A percentile compares a stretch with the other conserved stretches of the same genome.
These are phyloP conservation scores for Meyerozyma guilliermondii DNA, from an alignment of 1,139 yeast genomes.

Conservation along the genomic window DNA sequence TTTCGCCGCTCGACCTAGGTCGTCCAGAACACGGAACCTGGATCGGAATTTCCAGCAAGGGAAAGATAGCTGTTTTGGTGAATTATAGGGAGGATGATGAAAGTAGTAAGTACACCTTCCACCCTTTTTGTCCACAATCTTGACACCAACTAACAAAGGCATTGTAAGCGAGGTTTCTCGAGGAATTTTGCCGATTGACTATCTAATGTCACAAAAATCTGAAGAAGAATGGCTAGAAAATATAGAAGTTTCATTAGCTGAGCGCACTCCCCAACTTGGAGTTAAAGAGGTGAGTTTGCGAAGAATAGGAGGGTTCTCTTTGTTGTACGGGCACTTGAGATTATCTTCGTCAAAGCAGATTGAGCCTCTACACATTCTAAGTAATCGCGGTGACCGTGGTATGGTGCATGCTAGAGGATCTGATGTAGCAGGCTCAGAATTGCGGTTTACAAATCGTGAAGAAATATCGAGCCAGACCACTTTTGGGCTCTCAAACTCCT, in stretches of 20 bases:
- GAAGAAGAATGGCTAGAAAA: conserved; percentile 46
- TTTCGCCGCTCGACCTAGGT: conserved; percentile 76
- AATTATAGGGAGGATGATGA: conserved; percentile 53
- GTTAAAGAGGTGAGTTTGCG: conserved; percentile 25
- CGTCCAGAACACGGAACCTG: conserved; percentile 83
- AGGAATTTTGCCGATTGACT: conserved; percentile 64
- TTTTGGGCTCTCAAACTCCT: conserved; percentile 62
- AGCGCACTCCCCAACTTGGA: conserved; percentile 9
- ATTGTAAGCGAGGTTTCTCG: conserved; percentile 52
- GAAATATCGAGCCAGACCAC: conserved; percentile 20
- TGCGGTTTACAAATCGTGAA: conserved; percentile 8
- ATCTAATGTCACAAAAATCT: conserved; percentile 34
- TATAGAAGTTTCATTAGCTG: conserved; percentile 23
- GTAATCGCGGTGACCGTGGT: conserved; percentile 45
- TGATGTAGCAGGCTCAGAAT: not conserved
- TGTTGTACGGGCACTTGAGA: conserved; percentile 62
- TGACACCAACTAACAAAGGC: conserved; percentile 10
- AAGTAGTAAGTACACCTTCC: conserved; percentile 16
- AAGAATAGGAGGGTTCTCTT: conserved; percentile 77
- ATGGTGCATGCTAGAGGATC: conserved; percentile 19
- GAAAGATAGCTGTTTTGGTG: conserved; percentile 68
- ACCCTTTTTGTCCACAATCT: not conserved
- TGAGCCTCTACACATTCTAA: conserved; percentile 42
- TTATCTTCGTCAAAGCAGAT: conserved; percentile 19
- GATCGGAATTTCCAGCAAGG: conserved; percentile 68